Percentiles rank a stretch among this genome's conserved stretches.
Conservation (phyloP, 805 yeast genomes). For the Yarrowia sp. region DNA sequence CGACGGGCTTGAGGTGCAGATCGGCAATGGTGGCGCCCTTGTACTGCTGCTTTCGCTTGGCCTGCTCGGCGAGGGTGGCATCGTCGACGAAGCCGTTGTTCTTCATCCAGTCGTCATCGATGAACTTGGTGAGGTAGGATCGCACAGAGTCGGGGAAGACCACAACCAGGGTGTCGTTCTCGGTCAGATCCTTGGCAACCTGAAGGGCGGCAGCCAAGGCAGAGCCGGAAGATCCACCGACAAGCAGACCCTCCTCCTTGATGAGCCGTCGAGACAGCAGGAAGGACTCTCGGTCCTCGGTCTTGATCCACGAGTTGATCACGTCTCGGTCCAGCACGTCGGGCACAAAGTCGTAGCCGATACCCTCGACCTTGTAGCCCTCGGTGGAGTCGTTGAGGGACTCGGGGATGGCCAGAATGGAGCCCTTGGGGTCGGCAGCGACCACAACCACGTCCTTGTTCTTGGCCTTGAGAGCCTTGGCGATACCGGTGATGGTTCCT, state of each 20-base stretch:
- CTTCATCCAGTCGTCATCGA: slow-evolving; percentile 90
- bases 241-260: slow-evolving; percentile 82
- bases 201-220: slow-evolving; percentile 80
- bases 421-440: slow-evolving; percentile 89
- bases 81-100: slow-evolving; percentile 75
- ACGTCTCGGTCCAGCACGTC: slow-evolving; percentile 71
- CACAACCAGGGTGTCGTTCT: slow-evolving; percentile 76
- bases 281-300: slow-evolving; percentile 82
- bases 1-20: slow-evolving; percentile 79
- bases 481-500: slow-evolving; percentile 87
- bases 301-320: slow-evolving; percentile 84
- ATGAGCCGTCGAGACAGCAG: slow-evolving; percentile 81
- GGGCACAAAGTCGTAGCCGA: slow-evolving; percentile 88
- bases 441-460: slow-evolving; percentile 66
- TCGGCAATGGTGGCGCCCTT: slow-evolving; percentile 68
- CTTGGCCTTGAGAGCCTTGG: slow-evolving; percentile 75
- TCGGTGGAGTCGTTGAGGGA: slow-evolving; percentile 63
- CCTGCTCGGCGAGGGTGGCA: slow-evolving; percentile 52
- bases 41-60: slow-evolving; percentile 52
- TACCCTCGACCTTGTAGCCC: slow-evolving; percentile 83
- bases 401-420: slow-evolving; percentile 82
- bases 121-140: slow-evolving; percentile 85
- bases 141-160: slow-evolving; percentile 87
- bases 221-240: slow-evolving; percentile 90
- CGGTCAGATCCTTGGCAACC: slow-evolving; percentile 71